Base-by-base conservation (phyloP, 2,329 filamentous ascomycete genomes). In the Aureobasidium sp. region DNA sequence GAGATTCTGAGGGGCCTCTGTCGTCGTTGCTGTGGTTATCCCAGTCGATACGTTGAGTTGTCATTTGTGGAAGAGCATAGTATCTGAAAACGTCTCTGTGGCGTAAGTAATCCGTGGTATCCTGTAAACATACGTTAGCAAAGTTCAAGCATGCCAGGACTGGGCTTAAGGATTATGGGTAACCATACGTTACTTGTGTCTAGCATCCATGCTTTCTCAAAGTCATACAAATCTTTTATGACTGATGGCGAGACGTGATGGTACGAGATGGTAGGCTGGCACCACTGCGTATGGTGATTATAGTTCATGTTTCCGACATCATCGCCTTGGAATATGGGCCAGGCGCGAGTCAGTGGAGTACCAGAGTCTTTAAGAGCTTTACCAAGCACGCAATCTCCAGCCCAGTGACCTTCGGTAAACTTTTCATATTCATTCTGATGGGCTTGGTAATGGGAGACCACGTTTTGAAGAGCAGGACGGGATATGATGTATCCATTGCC, bases 401-500 rank as follows among this genome's bases (percentile, higher is more conserved):
- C 69, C 70, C 69, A 71, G n/a, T 69, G 67, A 2, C 59, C 49
- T 31, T 66, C 65, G 1, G 67, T 70, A 51, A 69, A 68, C 5
- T 37, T 55, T 39, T 70, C 70, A 60, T 64, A 67, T 31, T 70
- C 62, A 25, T 74, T 67, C 1, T 76, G 69, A 52, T 79, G 73
- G 6, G 69, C 64, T 1, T 71, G 69, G 62, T 79, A 81, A 37
- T 78, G 74, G 39, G 66, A 53, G 7, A 65, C 68, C 2, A 62
- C 68, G 9, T 64, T 64, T 34, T 71, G 65, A 31, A 78, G 61
- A 0, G 78, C 76, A 5, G 73, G 70, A 25, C 74, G 70, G 0
- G 77, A 78, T 12, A 79, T 63, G 20, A 79, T 53, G 22, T 78
- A 78, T 3, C 75, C 77, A 7, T 75, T 70, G 3, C 76, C 76